A percentile compares a stretch with the other conserved stretches of the same genome.
These are phyloP conservation scores for Lepidium aucheri DNA, from an alignment of 345 rosid species.

Conservation along the genomic window DNA sequence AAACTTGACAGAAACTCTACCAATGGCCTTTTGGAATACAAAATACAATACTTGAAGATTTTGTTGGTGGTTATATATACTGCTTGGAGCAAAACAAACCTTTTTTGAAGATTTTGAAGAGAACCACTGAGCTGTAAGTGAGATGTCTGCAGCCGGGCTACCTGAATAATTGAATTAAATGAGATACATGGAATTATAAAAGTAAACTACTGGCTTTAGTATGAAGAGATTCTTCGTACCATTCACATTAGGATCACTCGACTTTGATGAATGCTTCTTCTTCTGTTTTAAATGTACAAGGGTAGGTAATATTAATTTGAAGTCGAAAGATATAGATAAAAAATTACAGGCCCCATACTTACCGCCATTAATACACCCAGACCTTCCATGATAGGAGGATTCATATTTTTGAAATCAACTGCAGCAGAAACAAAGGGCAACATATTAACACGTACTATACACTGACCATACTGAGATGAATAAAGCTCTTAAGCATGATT, in stretches of 20 bases:
- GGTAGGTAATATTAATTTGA: neutral
- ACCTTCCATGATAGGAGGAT: constrained; percentile 72
- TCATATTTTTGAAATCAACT: constrained; percentile 57
- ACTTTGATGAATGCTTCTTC: constrained; percentile 47
- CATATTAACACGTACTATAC: neutral
- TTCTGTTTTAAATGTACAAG: constrained; percentile 30
- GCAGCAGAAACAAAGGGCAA: constrained; percentile 12
- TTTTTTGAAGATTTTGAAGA: constrained; percentile 76
- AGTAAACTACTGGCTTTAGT: neutral
- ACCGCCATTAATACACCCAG: constrained; percentile 49
- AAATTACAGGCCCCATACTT: constrained; percentile 18
- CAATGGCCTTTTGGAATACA: neutral
- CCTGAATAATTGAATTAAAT: constrained; percentile 35
- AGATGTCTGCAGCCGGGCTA: constrained; percentile 34
- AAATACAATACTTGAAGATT: no score
- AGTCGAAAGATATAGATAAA: neutral
- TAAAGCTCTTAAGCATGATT: neutral
- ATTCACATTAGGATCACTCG: constrained; percentile 37
- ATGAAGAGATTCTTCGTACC: constrained; percentile 36
- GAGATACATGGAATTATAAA: constrained; percentile 6
- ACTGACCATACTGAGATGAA: neutral
- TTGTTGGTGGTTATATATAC: neutral
- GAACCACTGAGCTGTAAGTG: constrained; percentile 68
- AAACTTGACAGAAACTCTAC: neutral
- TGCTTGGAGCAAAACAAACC: constrained; percentile 34